Evolutionary conservation across 768 basidiomycete genomes (phyloP).

Genomic region (Guyanaporus albipodus): DNA sequence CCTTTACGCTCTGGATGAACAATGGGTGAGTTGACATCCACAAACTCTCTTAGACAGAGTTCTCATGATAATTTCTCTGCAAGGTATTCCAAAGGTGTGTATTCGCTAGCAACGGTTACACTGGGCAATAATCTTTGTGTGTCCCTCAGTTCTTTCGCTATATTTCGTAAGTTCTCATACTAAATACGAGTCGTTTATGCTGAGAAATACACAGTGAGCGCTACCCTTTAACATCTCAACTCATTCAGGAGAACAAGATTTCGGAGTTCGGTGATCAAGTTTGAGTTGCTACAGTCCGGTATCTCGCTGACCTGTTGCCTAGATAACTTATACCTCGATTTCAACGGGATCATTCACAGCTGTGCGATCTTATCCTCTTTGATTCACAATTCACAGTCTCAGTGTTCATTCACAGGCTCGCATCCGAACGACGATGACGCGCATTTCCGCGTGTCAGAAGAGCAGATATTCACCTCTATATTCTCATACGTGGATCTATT

Average conservation of each 20-base stretch:
- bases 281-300: background rate
- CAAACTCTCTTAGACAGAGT: background rate
- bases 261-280: conserved; percentile 82
- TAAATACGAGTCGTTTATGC: background rate
- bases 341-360: conserved; percentile 90
- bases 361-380: conserved; percentile 36
- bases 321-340: conserved; percentile 93
- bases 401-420: conserved; percentile 48
- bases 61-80: conserved; percentile 2
- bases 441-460: conserved; percentile 92
- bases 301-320: conserved; percentile 13
- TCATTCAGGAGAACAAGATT: conserved; percentile 98
- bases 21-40: conserved; percentile 21
- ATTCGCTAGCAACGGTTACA: background rate
- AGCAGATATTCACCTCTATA: conserved; percentile 95
- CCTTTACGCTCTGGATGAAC: conserved; percentile 4
- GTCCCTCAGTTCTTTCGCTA: conserved; percentile 85
- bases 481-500: conserved; percentile 96
- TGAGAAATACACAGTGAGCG: conserved; percentile 63
- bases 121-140: conserved; percentile 5
- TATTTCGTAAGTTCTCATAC: conserved; percentile 63
- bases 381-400: background rate
- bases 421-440: conserved; percentile 97
- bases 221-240: conserved; percentile 95
- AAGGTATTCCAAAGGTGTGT: conserved; percentile 66